These are phyloP conservation scores for Dictyostelium brefeldianum DNA, from an alignment of 78 protist genomes.

Conservation along the genomic window DNA sequence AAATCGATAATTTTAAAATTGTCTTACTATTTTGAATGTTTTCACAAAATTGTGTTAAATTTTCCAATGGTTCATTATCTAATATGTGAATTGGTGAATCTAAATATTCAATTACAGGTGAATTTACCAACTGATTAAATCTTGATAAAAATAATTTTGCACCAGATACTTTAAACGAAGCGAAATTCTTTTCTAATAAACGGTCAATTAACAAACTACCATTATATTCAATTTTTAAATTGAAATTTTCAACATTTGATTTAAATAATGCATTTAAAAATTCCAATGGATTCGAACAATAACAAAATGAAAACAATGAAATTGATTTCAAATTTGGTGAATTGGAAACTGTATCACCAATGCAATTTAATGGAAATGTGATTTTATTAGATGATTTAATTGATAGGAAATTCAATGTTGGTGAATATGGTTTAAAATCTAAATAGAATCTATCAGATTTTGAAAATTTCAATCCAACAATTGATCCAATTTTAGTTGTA, in stretches of 20 bases:
- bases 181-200: neutral
- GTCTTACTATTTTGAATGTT: slow-evolving; percentile 12
- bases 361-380: neutral
- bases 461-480: neutral
- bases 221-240: neutral
- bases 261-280: neutral
- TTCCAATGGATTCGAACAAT: slow-evolving; percentile 23
- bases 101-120: neutral
- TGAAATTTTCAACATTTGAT: neutral
- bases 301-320: neutral
- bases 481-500: neutral
- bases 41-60: neutral
- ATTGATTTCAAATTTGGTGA: slow-evolving; percentile 1
- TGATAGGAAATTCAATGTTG: neutral
- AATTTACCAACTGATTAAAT: neutral
- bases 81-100: slow-evolving; percentile 5
- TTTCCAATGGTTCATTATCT: slow-evolving; percentile 13
- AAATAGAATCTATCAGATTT: slow-evolving; percentile 9
- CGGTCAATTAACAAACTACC: neutral
- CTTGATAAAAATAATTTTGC: slow-evolving; percentile 1
- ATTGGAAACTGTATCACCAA: neutral
- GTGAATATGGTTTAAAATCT: neutral
- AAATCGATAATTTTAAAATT: neutral
- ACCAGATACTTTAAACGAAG: neutral
- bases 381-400: slow-evolving; percentile 20